Base-by-base conservation (phyloP, 768 basidiomycete genomes). In the Boletus subparvulus region DNA sequence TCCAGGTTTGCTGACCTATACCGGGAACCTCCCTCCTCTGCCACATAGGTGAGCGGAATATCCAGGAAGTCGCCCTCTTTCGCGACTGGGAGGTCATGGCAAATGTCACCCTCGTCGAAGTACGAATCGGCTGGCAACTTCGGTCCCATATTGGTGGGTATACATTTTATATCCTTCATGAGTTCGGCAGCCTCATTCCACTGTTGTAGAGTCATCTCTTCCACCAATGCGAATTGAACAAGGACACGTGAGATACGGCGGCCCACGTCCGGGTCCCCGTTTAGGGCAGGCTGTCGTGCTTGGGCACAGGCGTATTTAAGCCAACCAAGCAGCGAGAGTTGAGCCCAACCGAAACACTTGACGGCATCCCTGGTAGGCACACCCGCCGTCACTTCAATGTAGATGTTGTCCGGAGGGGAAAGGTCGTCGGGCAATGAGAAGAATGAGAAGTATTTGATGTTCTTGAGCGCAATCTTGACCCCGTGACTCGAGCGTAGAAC, bases 61-160 rank as follows among this genome's bases (percentile, higher is more conserved):
- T 32, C 28, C 14, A 45, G 6, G 16, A 62, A 64, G 12, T 17
- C 16, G 3, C 1, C 1, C 26, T 50, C 61, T n/a, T 7, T 37
- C n/a, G 36, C 61, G 2, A 60, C 56, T 3, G 61, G 56, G 21
- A 64, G 48, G 24, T 37, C 74, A 14, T 17, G 19, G 59, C 90
- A 97, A n/a, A 98, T 76, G 61, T 90, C 83, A n/a, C 87, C 94
- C 58, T 84, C 90, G 11, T 85, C 74, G 65, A 97, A 94, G 73
- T 95, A 96, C 4, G 87, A 75, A 49, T 94, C 83, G 4, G 70
- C 67, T 0, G 95, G 91, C 19, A 69, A 65, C 61, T 81, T 85
- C 75, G 90, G 78, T 10, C 94, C 96, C 11, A 72, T 73, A 9
- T 84, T 83, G 0, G 92, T 93, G 3, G 90, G 90, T 40, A 94